Conservation (phyloP, 768 basidiomycete species). For the Lentinula edodes region DNA sequence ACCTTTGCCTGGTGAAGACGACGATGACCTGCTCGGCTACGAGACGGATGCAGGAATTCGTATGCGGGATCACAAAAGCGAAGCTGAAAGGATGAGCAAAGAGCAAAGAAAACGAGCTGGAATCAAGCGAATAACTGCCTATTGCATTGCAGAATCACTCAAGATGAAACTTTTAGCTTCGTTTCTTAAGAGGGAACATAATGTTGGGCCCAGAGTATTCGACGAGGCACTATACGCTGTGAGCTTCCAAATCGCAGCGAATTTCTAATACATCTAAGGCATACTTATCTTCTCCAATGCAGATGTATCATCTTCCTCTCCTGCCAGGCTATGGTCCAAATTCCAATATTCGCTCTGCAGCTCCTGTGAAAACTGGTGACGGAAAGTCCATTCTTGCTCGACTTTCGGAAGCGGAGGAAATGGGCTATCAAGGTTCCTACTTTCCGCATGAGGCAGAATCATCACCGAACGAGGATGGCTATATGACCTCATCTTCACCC, state of each 20-base stretch:
- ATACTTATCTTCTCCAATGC: neutral
- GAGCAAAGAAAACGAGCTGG: conserved; percentile 77
- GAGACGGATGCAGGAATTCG: conserved; percentile 53
- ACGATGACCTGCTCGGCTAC: conserved; percentile 43
- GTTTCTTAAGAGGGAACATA: conserved; percentile 91
- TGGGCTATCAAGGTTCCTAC: conserved; percentile 84
- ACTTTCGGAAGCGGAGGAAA: conserved; percentile 84
- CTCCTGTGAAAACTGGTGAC: conserved; percentile 43
- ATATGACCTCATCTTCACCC: conserved; percentile 47
- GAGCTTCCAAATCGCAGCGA: conserved; percentile 25
- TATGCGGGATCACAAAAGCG: conserved; percentile 73
- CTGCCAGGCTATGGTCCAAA: conserved; percentile 87
- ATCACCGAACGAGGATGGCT: conserved; percentile 48
- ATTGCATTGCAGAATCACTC: conserved; percentile 82
- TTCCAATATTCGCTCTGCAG: conserved; percentile 82
- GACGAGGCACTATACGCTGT: conserved; percentile 94
- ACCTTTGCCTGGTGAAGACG: conserved; percentile 44
- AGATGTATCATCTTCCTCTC: conserved; percentile 91
- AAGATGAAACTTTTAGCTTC: conserved; percentile 79
- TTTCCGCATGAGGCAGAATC: conserved; percentile 39
- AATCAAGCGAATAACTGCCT: conserved; percentile 80
- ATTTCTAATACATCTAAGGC: neutral
- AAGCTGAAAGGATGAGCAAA: conserved; percentile 86
- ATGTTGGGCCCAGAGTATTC: conserved; percentile 78
- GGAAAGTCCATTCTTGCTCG: conserved; percentile 58